Evolutionary conservation across 441 rosid genomes (phyloP).

Genomic region (Biscutella laevigata): DNA sequence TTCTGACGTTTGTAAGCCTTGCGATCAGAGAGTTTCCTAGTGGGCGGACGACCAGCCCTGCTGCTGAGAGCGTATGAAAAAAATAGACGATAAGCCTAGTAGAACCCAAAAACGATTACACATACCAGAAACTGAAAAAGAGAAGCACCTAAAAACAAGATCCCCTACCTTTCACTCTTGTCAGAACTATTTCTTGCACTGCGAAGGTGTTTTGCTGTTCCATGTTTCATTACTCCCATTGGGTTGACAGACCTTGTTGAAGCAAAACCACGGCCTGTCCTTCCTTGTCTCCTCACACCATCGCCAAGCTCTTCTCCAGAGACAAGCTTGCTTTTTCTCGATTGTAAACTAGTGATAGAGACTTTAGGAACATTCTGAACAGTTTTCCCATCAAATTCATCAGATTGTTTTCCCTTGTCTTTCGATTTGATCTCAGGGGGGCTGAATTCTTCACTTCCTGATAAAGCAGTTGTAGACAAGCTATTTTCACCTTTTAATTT

Average conservation of each 20-base stretch:
- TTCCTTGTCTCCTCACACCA: slow-evolving; percentile 79
- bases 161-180: slow-evolving; percentile 66
- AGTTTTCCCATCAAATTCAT: slow-evolving; percentile 62
- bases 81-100: slow-evolving; percentile 21
- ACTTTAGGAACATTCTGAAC: slow-evolving; percentile 61
- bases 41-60: slow-evolving; percentile 80
- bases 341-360: slow-evolving; percentile 48
- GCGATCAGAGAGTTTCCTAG: slow-evolving; percentile 94
- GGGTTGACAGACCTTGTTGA: slow-evolving; percentile 63
- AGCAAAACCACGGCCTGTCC: slow-evolving; percentile 62
- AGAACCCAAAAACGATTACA: slow-evolving; percentile 17
- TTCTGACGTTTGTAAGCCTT: slow-evolving; percentile 82
- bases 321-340: slow-evolving; percentile 66
- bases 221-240: slow-evolving; percentile 55
- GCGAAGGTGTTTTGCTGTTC: slow-evolving; percentile 83
- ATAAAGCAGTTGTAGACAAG: slow-evolving; percentile 58
- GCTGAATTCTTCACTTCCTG: slow-evolving; percentile 92
- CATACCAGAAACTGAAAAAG: slow-evolving; percentile 9
- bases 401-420: slow-evolving; percentile 65
- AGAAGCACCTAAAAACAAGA: slow-evolving; percentile 15
- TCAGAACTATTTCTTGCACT: slow-evolving; percentile 76
- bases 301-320: slow-evolving; percentile 69
- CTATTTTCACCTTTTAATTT: slow-evolving; percentile 60
- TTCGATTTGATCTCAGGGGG: slow-evolving; percentile 68
- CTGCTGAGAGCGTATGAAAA: slow-evolving; percentile 40